Percentiles rank a stretch among this genome's conserved stretches.
These are phyloP conservation scores for Flaveria robusta DNA, from an alignment of 129 eudicot species.

Conservation along the genomic window DNA sequence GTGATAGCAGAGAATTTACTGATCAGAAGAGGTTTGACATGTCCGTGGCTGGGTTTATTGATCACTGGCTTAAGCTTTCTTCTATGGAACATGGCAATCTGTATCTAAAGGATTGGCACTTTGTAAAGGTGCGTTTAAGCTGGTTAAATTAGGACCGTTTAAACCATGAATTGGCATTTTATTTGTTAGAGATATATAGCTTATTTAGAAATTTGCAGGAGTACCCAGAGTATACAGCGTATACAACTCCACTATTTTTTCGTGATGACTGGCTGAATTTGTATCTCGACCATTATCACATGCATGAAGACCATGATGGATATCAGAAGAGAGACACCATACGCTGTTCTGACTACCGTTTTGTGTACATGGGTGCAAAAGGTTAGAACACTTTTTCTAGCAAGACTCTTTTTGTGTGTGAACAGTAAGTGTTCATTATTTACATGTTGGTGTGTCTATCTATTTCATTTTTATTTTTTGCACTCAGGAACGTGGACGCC, in stretches of 20 bases:
- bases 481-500: slow-evolving; percentile 99
- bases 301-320: slow-evolving; percentile 59
- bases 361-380: slow-evolving; percentile 97
- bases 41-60: slow-evolving; percentile 78
- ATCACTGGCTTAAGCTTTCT: slow-evolving; percentile 47
- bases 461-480: slow-evolving; percentile 2
- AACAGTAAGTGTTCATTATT: slow-evolving; percentile 4
- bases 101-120: slow-evolving; percentile 97
- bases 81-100: slow-evolving; percentile 31
- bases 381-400: slow-evolving; percentile 54
- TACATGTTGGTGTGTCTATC: neutral
- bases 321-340: slow-evolving; percentile 47
- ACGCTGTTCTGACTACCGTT: slow-evolving; percentile 90
- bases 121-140: slow-evolving; percentile 74
- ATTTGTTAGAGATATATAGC: slow-evolving; percentile 7
- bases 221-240: slow-evolving; percentile 86
- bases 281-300: slow-evolving; percentile 72
- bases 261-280: slow-evolving; percentile 88
- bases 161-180: slow-evolving; percentile 13
- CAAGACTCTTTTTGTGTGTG: slow-evolving; percentile 22
- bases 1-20: slow-evolving; percentile 70
- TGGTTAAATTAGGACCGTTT: neutral
- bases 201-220: slow-evolving; percentile 55
- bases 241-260: slow-evolving; percentile 65
- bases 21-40: slow-evolving; percentile 75